Conservation (phyloP, 306 rosid genomes). For the Amphicarpaea edgeworthii region DNA sequence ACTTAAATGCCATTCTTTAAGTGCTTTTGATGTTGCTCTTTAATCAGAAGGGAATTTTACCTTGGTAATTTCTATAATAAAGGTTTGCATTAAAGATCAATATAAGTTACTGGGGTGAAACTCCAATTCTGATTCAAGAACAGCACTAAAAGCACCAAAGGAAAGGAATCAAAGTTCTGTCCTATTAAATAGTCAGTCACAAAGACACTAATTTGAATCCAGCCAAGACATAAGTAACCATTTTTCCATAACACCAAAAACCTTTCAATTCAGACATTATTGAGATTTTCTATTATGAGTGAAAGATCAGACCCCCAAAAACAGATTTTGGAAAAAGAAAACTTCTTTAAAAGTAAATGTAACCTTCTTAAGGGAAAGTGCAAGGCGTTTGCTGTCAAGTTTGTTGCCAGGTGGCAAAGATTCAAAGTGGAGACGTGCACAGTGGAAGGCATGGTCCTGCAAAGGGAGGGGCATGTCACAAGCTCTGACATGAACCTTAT, state of each 20-base stretch:
- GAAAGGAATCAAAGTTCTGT: not conserved
- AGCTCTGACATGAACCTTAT: constrained; percentile 72
- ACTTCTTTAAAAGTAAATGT: not conserved
- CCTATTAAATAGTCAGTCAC: not conserved
- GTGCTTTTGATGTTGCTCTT: not conserved
- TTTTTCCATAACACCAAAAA: constrained; percentile 30
- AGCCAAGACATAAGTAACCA: constrained; percentile 20
- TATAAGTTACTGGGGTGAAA: not conserved
- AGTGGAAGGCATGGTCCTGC: constrained; percentile 77
- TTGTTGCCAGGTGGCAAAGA: constrained; percentile 70
- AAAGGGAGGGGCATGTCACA: constrained; percentile 79
- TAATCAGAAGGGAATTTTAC: not conserved
- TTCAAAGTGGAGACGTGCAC: constrained; percentile 74
- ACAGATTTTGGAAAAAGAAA: constrained; percentile 1
- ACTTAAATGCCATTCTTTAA: not conserved
- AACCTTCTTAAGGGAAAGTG: constrained; percentile 88
- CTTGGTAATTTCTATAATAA: not conserved
- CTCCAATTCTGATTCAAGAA: not conserved
- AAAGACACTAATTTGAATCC: constrained; percentile 11
- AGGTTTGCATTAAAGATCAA: not conserved
- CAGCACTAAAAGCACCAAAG: not conserved
- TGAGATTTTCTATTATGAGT: not conserved
- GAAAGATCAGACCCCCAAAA: constrained; percentile 28
- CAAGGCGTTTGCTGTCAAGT: constrained; percentile 80
- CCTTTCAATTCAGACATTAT: constrained; percentile 18